Conservation (phyloP, 441 rosid species). For the Geranium incanum region DNA sequence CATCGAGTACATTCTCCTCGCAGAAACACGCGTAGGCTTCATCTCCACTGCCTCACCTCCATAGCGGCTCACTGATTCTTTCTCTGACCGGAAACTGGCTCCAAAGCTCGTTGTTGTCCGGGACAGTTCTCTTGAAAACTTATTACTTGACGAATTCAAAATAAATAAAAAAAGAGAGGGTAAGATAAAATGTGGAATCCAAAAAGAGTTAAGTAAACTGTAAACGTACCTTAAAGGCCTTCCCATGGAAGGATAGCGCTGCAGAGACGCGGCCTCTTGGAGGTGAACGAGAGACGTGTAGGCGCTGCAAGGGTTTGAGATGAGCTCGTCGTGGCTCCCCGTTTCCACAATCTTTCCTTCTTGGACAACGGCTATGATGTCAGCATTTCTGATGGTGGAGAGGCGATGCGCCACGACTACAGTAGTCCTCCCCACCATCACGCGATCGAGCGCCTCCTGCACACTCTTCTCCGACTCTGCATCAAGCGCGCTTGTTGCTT, state of each 20-base stretch:
- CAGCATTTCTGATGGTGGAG: slow-evolving; percentile 95
- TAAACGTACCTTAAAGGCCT: slow-evolving; percentile 47
- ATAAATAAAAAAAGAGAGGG: too few species aligned
- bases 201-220: too few species aligned
- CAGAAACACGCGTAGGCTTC: slow-evolving; percentile 94
- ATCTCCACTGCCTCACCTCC: slow-evolving; percentile 35
- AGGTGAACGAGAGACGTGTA: slow-evolving; percentile 89
- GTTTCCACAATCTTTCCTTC: slow-evolving; percentile 90
- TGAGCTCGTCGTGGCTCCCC: slow-evolving; percentile 87
- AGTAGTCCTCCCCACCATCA: slow-evolving; percentile 99
- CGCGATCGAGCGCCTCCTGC: slow-evolving; percentile 94
- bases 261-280: slow-evolving; percentile 86
- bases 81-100: slow-evolving; percentile 70
- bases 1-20: slow-evolving; percentile 90
- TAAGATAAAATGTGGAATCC: background rate
- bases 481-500: slow-evolving; percentile 96
- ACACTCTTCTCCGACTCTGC: slow-evolving; percentile 96
- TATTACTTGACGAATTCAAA: slow-evolving; percentile 28
- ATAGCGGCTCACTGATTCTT: slow-evolving; percentile 49
- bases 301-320: slow-evolving; percentile 71
- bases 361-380: slow-evolving; percentile 93
- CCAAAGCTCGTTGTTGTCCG: slow-evolving; percentile 56
- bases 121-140: slow-evolving; percentile 59
- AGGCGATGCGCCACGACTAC: slow-evolving; percentile 94
- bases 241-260: slow-evolving; percentile 45